Conservation (phyloP, 2,329 filamentous ascomycete genomes). For the Gnomoniopsis smithogilvyi region DNA sequence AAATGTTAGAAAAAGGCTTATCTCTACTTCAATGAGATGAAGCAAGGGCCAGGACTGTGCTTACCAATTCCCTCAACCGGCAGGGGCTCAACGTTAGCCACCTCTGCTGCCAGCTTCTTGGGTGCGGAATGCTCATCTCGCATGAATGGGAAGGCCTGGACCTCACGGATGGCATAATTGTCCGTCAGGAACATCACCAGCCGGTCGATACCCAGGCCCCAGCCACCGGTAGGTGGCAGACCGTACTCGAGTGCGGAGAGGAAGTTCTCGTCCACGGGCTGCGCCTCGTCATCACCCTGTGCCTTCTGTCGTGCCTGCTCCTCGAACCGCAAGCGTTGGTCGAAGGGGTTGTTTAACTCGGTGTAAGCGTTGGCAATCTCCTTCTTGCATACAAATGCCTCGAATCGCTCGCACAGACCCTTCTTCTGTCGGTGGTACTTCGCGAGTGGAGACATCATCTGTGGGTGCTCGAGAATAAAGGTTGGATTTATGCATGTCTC, state of each 20-base stretch:
- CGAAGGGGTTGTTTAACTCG: conserved; percentile 95
- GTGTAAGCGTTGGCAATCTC: conserved; percentile 82
- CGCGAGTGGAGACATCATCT: conserved; percentile 92
- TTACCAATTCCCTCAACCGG: conserved; percentile 34
- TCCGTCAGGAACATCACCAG: conserved; percentile 95
- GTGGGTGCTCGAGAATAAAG: conserved; percentile 75
- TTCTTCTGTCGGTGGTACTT: conserved; percentile 83
- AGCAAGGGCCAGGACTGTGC: conserved; percentile 10
- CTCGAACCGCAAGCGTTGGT: conserved; percentile 87
- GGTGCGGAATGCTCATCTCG: conserved; percentile 68
- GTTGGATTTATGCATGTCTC: conserved; percentile 91
- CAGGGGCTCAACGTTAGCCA: conserved; percentile 29
- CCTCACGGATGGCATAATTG: conserved; percentile 95
- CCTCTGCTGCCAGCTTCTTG: conserved; percentile 41
- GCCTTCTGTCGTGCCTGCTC: conserved; percentile 96
- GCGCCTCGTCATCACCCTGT: conserved; percentile 95
- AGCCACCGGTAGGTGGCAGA: conserved; percentile 90
- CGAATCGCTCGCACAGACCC: conserved; percentile 93
- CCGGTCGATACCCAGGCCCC: conserved; percentile 94
- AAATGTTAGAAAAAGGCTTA: not conserved
- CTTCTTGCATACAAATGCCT: conserved; percentile 96
- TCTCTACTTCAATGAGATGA: not conserved
- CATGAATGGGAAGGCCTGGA: conserved; percentile 96
- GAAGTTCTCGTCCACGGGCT: conserved; percentile 84
- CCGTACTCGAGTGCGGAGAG: conserved; percentile 51